Evolutionary conservation across 129 eudicot species (phyloP).

Genomic region (Helianthus annuus): DNA sequence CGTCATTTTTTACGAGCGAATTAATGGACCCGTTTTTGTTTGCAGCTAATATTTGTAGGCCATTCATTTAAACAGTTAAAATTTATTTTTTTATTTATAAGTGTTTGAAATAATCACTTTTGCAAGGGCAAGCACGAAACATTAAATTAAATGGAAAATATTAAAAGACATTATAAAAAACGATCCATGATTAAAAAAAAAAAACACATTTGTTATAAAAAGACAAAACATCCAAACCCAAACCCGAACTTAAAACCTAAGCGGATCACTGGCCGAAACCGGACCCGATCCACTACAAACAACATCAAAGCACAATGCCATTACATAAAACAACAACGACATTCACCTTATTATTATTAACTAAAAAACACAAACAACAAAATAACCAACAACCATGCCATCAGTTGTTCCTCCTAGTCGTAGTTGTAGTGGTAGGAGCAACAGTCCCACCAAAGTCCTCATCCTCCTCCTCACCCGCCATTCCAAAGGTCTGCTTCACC

Average conservation of each 20-base stretch:
- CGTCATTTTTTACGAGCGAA: too few relatives aligned
- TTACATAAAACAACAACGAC: neutral
- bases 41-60: too few relatives aligned
- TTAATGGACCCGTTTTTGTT: too few relatives aligned
- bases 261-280: slow-evolving; percentile 6
- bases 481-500: slow-evolving; percentile 56
- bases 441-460: slow-evolving; percentile 6
- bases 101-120: too few relatives aligned
- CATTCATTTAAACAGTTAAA: too few relatives aligned
- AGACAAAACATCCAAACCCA: neutral
- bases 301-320: slow-evolving; percentile 22
- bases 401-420: slow-evolving; percentile 11
- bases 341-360: neutral
- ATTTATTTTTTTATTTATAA: too few relatives aligned
- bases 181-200: neutral
- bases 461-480: slow-evolving; percentile 48
- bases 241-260: neutral
- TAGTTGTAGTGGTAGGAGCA: neutral
- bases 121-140: too few relatives aligned
- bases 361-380: neutral
- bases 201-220: neutral
- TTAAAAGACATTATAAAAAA: too few relatives aligned
- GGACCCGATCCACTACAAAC: slow-evolving; percentile 11
- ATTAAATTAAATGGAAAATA: too few relatives aligned
- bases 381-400: neutral